phyloP scores from a whole-genome alignment of 2,329 filamentous ascomycete genomes.

The Sclerotinia spermophila region DNA sequence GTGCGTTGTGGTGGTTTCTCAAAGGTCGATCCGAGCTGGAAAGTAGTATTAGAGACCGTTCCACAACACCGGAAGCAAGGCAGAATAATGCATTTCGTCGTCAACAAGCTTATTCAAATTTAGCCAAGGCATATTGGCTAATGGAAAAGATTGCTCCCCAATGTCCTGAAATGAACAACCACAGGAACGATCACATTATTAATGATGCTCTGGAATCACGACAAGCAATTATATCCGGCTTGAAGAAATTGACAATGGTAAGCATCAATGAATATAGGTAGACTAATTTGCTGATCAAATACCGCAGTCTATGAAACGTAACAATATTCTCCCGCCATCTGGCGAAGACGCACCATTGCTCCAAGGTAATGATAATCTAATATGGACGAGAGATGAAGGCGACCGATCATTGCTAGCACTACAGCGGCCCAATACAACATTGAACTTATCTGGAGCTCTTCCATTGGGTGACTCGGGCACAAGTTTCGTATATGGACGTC shows the following conservation, averaged over 20 bases:
- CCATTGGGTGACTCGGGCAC: slow-evolving; percentile 72
- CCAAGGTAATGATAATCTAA: slow-evolving; percentile 72
- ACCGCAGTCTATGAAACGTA: slow-evolving; percentile 69
- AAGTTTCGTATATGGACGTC: slow-evolving; percentile 75
- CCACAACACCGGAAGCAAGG: slow-evolving; percentile 51
- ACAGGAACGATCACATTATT: slow-evolving; percentile 21
- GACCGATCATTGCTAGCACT: slow-evolving; percentile 31
- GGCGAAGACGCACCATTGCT: slow-evolving; percentile 66
- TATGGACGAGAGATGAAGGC: slow-evolving; percentile 69
- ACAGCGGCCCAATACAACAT: slow-evolving; percentile 33
- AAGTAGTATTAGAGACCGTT: slow-evolving; percentile 61
- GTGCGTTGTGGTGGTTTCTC: slow-evolving; percentile 85
- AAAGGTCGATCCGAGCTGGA: slow-evolving; percentile 76
- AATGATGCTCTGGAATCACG: slow-evolving; percentile 47
- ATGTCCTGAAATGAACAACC: slow-evolving; percentile 26
- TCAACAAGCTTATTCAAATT: slow-evolving; percentile 78
- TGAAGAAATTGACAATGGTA: slow-evolving; percentile 65
- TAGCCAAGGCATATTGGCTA: slow-evolving; percentile 88
- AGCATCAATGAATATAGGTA: not conserved
- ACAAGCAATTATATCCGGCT: slow-evolving; percentile 56
- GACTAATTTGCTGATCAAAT: not conserved
- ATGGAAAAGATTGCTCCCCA: slow-evolving; percentile 46
- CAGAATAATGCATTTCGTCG: slow-evolving; percentile 53
- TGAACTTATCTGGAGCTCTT: slow-evolving; percentile 59
- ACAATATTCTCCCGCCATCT: slow-evolving; percentile 66